Base-by-base conservation (phyloP, 2,329 filamentous ascomycete species). In the Parastagonospora avenae region DNA sequence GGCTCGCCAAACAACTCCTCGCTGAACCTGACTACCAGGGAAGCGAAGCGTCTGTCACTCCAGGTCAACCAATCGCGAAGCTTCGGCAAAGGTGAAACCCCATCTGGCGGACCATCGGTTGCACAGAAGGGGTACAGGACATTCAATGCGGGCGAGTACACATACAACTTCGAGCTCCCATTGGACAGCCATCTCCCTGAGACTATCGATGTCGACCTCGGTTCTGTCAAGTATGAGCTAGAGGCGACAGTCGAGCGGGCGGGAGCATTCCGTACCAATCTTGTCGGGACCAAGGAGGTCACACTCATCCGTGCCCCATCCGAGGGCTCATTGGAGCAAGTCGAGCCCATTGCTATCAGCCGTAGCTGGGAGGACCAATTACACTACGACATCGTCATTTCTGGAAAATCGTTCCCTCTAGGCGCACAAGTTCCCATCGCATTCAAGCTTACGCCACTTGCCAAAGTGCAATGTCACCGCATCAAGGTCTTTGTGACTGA, bases 351-450 rank as follows among this genome's bases (percentile, higher is more conserved):
- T 64, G 93, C 92, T 9, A 96, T 97, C 66, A 93, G 90, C 58
- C 82, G 92, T 15, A 92, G 91, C 55, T 97, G 92, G 92, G 92
- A 97, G 70, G 92, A 97, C 62, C 92, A 96, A 67, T 79, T 97
- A 29, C 91, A 95, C 67, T 97, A 97, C 75, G 92, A 97, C 66
- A 96, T 97, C 62, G 88, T 96, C 70, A 96, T 97, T 47, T 96
- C 92, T 1, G 92, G 92, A 47, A 96, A 96, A 80, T 95, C 92
- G 0, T 97, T 97, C 53, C 91, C 92, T 0, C 83, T 97, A 15
- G 92, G 92, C 12, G 84, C 89, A 33, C 90, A 90, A 64, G 91
- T 97, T 12, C 92, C 92, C 1, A 94, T 97, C 52, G 92, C 92
- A 1, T 96, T 97, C 79, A 96, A 96, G 74, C 80, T 97, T 59